Evolutionary conservation across 2,329 filamentous ascomycete species (phyloP).

Genomic region (Colletotrichum sojae): DNA sequence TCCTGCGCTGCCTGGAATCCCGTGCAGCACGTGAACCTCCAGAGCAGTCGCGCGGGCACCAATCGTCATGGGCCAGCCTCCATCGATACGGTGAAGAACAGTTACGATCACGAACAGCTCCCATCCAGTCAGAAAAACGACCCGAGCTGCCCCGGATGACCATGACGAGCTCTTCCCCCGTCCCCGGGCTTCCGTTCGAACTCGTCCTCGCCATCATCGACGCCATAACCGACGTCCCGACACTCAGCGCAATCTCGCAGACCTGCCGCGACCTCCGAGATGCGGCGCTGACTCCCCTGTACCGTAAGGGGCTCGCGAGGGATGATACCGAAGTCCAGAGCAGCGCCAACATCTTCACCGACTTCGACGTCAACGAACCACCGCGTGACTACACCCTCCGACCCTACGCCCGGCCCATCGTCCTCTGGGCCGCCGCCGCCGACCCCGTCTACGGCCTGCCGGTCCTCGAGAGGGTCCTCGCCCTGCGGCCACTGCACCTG

Average conservation of each 20-base stretch:
- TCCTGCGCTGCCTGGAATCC: neutral
- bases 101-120: neutral
- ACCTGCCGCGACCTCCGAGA: conserved; percentile 9
- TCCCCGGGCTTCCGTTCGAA: conserved; percentile 1
- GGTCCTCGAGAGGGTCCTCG: conserved; percentile 12
- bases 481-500: conserved; percentile 10
- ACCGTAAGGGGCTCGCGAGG: neutral
- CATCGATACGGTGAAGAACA: neutral
- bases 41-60: neutral
- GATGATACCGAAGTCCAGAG: conserved; percentile 17
- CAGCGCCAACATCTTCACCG: conserved; percentile 15
- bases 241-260: neutral
- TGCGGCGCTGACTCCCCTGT: neutral
- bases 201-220: conserved; percentile 10
- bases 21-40: neutral
- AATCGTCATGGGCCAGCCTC: neutral
- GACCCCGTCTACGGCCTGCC: neutral
- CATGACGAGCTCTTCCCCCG: neutral
- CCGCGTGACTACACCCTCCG: neutral
- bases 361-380: conserved; percentile 8
- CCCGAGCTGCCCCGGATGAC: neutral
- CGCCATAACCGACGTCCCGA: neutral
- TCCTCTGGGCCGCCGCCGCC: conserved; percentile 10
- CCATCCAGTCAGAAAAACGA: neutral
- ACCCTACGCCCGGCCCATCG: conserved; percentile 1